Conservation (phyloP, 805 yeast genomes). For the Barnettozyma sp. region DNA sequence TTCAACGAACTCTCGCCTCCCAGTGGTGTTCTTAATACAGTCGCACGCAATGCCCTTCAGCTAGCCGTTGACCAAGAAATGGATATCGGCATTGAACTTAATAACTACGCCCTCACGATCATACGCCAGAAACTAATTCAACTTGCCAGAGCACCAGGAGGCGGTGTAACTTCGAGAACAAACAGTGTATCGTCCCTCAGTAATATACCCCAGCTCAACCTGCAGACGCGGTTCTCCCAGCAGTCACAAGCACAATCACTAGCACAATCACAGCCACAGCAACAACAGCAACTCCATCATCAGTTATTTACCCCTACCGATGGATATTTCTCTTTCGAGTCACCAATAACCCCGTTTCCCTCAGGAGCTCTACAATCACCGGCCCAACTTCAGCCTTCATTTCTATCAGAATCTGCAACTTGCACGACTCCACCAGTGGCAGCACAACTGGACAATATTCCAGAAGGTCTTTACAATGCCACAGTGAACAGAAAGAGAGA, state of each 20-base stretch:
- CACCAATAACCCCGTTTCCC: constrained; percentile 14
- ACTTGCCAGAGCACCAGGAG: constrained; percentile 12
- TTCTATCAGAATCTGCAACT: constrained; percentile 12
- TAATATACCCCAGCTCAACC: constrained; percentile 4
- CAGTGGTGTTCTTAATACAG: constrained; percentile 53
- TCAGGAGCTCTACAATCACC: constrained; percentile 1
- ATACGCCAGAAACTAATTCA: constrained; percentile 34
- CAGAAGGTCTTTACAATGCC: constrained; percentile 31
- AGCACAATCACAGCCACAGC: no score
- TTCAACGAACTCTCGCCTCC: constrained; percentile 62
- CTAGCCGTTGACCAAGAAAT: constrained; percentile 27
- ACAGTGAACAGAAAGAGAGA: constrained; percentile 49
- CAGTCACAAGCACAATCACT: no score
- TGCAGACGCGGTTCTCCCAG: constrained; percentile 14
- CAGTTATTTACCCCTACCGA: constrained; percentile 18
- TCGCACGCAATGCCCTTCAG: constrained; percentile 48
- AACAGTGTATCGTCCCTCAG: constrained; percentile 17
- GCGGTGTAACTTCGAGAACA: constrained; percentile 15
- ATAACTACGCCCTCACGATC: constrained; percentile 30
- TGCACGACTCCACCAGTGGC: constrained; percentile 4
- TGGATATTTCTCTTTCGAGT: constrained; percentile 23
- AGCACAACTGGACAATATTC: constrained; percentile 15
- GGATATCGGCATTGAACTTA: constrained; percentile 33
- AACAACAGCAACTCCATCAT: constrained; percentile 6
- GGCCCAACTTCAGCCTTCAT: constrained; percentile 17